Evolutionary conservation across 108 stramenopile genomes (phyloP).

Genomic region (Hondaea fermentalgiana): DNA sequence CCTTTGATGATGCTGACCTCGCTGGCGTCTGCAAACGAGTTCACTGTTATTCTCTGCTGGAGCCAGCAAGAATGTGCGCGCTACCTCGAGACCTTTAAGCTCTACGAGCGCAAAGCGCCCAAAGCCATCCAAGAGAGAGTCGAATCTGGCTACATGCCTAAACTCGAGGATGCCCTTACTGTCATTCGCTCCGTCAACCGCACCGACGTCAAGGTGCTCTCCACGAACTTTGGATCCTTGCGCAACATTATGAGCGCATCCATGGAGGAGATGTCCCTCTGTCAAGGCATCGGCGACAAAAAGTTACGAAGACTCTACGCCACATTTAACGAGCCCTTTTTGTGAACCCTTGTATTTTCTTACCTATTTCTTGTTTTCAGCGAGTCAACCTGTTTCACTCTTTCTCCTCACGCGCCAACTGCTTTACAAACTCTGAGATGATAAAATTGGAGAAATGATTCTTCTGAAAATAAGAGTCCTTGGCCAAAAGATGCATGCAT

Average conservation of each 20-base stretch:
- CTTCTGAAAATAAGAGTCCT: no score
- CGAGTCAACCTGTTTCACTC: no score
- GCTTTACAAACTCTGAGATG: no score
- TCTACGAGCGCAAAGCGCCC: neutral
- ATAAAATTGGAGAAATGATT: no score
- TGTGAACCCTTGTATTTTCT: neutral
- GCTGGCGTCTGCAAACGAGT: conserved; percentile 10
- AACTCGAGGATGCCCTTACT: neutral
- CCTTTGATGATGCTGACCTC: neutral
- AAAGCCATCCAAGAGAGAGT: neutral
- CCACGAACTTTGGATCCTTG: neutral
- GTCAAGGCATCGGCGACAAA: neutral
- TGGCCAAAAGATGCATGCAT: no score
- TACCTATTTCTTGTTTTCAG: no score
- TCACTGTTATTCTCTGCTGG: conserved; percentile 12
- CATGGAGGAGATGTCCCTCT: neutral
- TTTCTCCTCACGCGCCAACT: no score
- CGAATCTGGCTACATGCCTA: neutral
- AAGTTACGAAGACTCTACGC: neutral
- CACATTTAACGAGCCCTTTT: neutral
- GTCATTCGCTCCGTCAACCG: neutral
- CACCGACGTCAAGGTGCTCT: conserved; percentile 6
- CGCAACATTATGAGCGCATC: neutral
- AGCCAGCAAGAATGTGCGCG: neutral
- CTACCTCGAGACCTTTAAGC: neutral